Evolutionary conservation across 192 early-diverging fungal genomes (phyloP).

Genomic region (Linnemannia zychae): DNA sequence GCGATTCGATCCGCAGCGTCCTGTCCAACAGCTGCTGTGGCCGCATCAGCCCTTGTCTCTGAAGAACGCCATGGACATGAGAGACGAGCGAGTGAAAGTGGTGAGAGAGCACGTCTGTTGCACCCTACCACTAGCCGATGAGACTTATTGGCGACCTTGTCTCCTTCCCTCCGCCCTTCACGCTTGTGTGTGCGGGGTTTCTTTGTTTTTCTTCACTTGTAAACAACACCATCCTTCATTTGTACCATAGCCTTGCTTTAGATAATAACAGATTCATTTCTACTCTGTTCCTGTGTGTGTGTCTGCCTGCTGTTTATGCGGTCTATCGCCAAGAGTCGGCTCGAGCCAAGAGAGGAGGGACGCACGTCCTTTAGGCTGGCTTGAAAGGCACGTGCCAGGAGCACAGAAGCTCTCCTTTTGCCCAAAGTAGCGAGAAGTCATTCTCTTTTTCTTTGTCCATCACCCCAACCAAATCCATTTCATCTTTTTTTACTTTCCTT

Average conservation of each 20-base stretch:
- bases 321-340: not conserved
- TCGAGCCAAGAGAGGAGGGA: not conserved
- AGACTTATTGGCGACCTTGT: not conserved
- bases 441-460: not conserved
- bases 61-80: constrained; percentile 14
- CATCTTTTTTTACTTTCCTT: not conserved
- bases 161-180: no score
- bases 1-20: constrained; percentile 42
- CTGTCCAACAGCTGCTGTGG: constrained; percentile 28
- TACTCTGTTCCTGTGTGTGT: not conserved
- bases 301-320: not conserved
- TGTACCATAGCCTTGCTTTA: not conserved
- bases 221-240: not conserved
- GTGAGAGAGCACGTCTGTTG: not conserved
- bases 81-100: not conserved
- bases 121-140: not conserved
- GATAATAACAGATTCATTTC: not conserved
- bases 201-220: not conserved
- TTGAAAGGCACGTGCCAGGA: not conserved
- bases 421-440: not conserved
- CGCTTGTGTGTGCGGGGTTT: not conserved
- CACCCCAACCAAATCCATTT: not conserved
- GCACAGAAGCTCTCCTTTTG: not conserved
- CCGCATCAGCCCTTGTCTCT: constrained; percentile 30
- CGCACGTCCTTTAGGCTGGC: not conserved